Conservation (phyloP, 345 rosid genomes). For the Salix viminalis region DNA sequence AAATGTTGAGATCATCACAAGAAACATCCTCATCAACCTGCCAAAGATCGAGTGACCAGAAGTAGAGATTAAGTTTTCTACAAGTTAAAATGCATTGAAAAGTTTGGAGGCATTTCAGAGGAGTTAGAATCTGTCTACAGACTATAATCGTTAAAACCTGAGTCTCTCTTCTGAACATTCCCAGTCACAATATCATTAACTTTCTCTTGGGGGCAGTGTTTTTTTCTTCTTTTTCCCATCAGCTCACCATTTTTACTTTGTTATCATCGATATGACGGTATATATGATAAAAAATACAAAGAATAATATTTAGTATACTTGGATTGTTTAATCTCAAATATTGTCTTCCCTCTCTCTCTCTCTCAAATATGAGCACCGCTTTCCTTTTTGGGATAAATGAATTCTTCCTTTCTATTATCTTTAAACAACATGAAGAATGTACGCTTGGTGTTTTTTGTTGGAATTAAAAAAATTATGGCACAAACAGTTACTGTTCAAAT, state of each 20-base stretch:
- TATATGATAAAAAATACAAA: background rate
- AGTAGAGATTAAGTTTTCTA: background rate
- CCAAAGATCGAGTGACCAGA: background rate
- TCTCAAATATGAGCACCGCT: too few relatives aligned
- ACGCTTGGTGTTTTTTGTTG: background rate
- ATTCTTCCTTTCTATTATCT: background rate
- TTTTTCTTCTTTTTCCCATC: background rate
- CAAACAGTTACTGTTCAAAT: too few relatives aligned
- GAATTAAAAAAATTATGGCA: too few relatives aligned
- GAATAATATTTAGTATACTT: background rate
- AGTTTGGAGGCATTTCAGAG: background rate
- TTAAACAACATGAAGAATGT: background rate
- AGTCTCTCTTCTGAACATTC: background rate
- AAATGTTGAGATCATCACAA: slow-evolving; percentile 19
- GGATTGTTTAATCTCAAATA: background rate
- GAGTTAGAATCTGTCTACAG: slow-evolving; percentile 5
- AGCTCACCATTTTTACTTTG: background rate
- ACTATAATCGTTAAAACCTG: background rate
- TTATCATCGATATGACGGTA: background rate
- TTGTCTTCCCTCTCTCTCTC: background rate
- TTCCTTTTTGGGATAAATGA: background rate
- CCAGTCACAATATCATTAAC: background rate
- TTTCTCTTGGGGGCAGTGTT: background rate
- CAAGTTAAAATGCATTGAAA: background rate
- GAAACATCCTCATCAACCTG: background rate